A percentile compares a stretch with the other conserved stretches of the same genome.
Evolutionary conservation across 73 alveolate species (phyloP).

Genomic region (Diophrys sp.): DNA sequence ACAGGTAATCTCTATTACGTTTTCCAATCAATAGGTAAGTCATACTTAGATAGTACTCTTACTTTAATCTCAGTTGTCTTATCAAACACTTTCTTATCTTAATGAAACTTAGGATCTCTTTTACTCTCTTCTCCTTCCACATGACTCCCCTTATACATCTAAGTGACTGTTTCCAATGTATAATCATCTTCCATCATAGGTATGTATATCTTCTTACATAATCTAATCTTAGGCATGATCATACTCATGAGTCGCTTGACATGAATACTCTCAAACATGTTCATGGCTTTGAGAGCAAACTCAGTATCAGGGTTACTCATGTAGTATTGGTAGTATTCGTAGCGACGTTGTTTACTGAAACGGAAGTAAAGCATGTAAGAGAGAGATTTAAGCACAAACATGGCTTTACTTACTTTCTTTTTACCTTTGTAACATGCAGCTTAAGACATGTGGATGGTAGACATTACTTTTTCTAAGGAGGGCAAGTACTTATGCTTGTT

Average conservation of each 20-base stretch:
- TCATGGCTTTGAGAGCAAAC: conserved; percentile 13
- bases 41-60: not conserved
- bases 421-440: not conserved
- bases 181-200: conserved; percentile 13
- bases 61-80: not conserved
- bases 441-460: not conserved
- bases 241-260: conserved; percentile 18
- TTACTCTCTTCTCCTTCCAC: not conserved
- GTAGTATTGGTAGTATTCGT: conserved; percentile 32
- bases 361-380: conserved; percentile 7
- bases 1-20: not conserved
- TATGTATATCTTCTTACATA: conserved; percentile 23
- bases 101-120: not conserved
- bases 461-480: too few relatives aligned
- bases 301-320: conserved; percentile 42
- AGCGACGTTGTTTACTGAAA: conserved; percentile 16
- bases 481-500: too few relatives aligned
- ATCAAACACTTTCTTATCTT: not conserved
- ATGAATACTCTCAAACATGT: conserved; percentile 15
- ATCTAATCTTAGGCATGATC: conserved; percentile 8
- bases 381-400: not conserved
- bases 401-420: not conserved
- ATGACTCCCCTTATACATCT: not conserved
- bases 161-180: not conserved
- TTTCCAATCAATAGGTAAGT: conserved; percentile 7